Percentiles rank a stretch among this genome's conserved stretches.
These are phyloP conservation scores for Metschnikowia shivogae DNA, from an alignment of 805 yeast genomes.

Conservation along the genomic window DNA sequence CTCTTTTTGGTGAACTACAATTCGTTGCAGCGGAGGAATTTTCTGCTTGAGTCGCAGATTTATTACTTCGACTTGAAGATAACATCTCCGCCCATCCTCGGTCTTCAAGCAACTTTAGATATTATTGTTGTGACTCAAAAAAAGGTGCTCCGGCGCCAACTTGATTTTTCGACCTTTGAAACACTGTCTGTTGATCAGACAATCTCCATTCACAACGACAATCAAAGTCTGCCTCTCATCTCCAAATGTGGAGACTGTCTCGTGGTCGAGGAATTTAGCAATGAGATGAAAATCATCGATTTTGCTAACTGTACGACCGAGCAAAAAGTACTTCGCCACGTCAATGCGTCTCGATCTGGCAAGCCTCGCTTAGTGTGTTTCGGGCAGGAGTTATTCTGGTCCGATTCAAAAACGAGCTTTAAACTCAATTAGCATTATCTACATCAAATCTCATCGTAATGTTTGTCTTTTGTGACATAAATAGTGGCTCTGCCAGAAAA, in stretches of 20 bases:
- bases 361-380: conserved; percentile 3
- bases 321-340: background rate
- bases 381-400: background rate
- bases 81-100: background rate
- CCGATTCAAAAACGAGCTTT: background rate
- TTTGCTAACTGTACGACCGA: background rate
- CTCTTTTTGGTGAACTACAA: background rate
- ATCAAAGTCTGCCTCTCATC: conserved; percentile 14
- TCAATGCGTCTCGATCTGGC: background rate
- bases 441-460: background rate
- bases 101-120: background rate
- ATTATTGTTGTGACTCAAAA: conserved; percentile 7
- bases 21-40: background rate
- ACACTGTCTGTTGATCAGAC: background rate
- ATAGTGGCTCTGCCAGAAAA: conserved; percentile 1
- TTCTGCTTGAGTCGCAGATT: conserved; percentile 4
- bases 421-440: background rate
- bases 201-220: conserved; percentile 12
- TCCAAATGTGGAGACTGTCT: conserved; percentile 6
- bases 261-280: conserved; percentile 12
- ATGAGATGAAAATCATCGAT: conserved; percentile 6
- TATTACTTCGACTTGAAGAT: background rate
- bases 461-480: conserved; percentile 1
- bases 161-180: background rate
- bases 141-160: conserved; percentile 6